A percentile compares a stretch with the other conserved stretches of the same genome.
Evolutionary conservation across 306 rosid genomes (phyloP).

Genomic region (Fragaria ananassa): DNA sequence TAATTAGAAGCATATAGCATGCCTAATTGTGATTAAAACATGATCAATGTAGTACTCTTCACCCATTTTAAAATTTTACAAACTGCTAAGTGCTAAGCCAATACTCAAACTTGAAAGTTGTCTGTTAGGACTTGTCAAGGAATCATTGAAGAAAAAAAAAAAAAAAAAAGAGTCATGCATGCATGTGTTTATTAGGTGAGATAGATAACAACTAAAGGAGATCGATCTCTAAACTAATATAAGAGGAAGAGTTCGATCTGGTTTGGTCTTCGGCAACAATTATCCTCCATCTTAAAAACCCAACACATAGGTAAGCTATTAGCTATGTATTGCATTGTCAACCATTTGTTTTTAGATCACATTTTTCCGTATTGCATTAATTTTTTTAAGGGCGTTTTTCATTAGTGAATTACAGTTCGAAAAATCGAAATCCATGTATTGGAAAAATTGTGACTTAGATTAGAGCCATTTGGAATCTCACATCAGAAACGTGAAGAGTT

Average conservation of each 20-base stretch:
- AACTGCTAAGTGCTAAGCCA: neutral
- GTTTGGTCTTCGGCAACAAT: neutral
- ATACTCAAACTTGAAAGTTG: neutral
- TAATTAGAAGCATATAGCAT: neutral
- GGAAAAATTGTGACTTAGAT: no score
- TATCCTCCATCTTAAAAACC: neutral
- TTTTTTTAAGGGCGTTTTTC: no score
- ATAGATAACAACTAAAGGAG: neutral
- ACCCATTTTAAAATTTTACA: neutral
- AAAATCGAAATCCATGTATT: no score
- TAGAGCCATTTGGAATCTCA: no score
- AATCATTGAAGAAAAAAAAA: neutral
- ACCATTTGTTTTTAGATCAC: neutral
- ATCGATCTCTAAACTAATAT: neutral
- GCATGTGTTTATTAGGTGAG: constrained; percentile 6
- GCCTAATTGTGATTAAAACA: neutral
- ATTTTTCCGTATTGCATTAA: no score
- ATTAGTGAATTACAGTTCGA: no score
- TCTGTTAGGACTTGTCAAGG: neutral
- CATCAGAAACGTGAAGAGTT: no score
- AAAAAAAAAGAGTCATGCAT: neutral
- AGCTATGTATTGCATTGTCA: neutral
- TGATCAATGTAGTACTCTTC: neutral
- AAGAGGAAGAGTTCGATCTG: neutral
- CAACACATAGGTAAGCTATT: neutral